Evolutionary conservation across 2,329 filamentous ascomycete species (phyloP), one percentile per base, ranked within the genome.

Genomic region (Chlorencoelia australis): DNA sequence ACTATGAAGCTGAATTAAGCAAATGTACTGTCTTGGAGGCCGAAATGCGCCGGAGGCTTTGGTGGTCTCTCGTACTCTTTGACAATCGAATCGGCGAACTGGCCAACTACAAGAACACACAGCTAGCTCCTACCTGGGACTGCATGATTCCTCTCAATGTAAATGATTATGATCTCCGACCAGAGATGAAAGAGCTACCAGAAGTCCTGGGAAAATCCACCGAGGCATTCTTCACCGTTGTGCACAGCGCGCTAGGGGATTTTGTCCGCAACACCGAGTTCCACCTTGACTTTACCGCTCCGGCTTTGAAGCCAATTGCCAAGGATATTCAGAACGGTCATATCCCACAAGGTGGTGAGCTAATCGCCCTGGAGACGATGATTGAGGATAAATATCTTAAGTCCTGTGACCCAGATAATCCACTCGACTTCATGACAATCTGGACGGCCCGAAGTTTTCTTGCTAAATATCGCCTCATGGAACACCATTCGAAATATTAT

Each of bases 11-110:
- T 2, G 62, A 61, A 2, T 64, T 71, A 48, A 54, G 43, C 48
- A 59, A 53, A 48, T 54, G 46, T 21, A 44, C 52, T 58, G 3
- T 69, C 64, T 82, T 76, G 36, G 79, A 85, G 49, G 69, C 73
- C 3, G 80, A 85, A 58, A 70, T 82, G 57, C 70, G 79, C n/a
- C 71, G 80, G 33, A 68, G 81, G 24, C 60, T 86, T 2, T 85
- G 79, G 80, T 86, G 79, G 79, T 73, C 75, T 20, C 64, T 87
- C 11, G 67, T 79, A 10, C 64, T 74, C 17, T 79, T 83, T 45
- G 82, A 87, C 54, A 66, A 70, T 41, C 75, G 81, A 15, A 70
- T 83, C 24, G 69, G 75, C 39, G 80, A 85, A 53, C 70, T 84
- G 56, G 69, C 73, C 3, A 70, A 72, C 32, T 72, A 51, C 37